Percentiles rank a stretch among this genome's conserved stretches.
Conservation (phyloP, 345 rosid genomes). For the Clausena lansium region DNA sequence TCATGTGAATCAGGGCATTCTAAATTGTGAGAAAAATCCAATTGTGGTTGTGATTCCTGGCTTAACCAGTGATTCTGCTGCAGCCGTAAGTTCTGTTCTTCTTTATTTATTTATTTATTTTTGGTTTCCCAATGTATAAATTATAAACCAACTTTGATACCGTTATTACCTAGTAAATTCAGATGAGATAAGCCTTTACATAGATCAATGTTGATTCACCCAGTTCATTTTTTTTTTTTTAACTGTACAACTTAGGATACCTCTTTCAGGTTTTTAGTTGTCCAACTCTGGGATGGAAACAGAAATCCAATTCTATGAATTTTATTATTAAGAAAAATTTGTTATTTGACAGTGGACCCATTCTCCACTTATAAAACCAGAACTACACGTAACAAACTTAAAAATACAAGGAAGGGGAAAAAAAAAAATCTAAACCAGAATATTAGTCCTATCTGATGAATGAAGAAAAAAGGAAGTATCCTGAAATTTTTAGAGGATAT, state of each 20-base stretch:
- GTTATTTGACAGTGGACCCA: background rate
- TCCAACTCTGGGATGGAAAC: background rate
- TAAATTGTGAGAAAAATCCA: constrained; percentile 32
- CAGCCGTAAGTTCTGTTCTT: constrained; percentile 33
- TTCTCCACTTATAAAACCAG: background rate
- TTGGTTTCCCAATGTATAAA: background rate
- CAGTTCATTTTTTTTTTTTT: no score
- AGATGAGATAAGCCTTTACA: background rate
- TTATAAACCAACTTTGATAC: background rate
- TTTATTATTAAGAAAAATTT: background rate
- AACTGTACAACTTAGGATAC: background rate
- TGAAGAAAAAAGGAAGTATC: background rate
- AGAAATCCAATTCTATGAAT: background rate
- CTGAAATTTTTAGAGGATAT: background rate
- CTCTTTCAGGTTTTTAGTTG: background rate
- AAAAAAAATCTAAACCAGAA: background rate
- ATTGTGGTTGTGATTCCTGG: constrained; percentile 50
- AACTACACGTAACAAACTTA: background rate
- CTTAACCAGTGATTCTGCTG: constrained; percentile 50
- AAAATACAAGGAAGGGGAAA: background rate
- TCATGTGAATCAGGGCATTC: constrained; percentile 17
- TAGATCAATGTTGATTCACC: background rate
- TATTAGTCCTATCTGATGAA: background rate
- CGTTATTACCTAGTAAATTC: background rate
- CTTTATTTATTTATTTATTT: background rate